Evolutionary conservation across 306 rosid species (phyloP).

Genomic region (Cicer chorassanicum): DNA sequence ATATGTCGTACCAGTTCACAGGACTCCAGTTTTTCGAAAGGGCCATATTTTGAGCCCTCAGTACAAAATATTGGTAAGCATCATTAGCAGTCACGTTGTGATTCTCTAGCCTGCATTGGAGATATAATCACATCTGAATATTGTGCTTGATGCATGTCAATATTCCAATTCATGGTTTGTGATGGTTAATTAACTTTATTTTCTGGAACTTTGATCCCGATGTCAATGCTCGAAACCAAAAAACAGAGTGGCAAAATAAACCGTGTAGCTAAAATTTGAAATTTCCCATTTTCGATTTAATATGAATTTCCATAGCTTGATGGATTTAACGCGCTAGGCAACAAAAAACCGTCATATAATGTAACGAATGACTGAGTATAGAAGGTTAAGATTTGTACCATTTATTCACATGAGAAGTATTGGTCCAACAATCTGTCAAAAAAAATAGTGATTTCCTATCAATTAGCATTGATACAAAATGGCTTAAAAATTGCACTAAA

Average conservation of each 20-base stretch:
- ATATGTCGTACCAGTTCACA: constrained; percentile 81
- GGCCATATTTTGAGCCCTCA: constrained; percentile 87
- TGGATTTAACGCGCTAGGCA: constrained; percentile 16
- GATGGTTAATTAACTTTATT: neutral
- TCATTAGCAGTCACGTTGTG: constrained; percentile 70
- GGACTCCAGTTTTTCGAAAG: constrained; percentile 83
- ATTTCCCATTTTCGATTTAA: neutral
- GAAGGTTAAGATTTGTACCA: constrained; percentile 59
- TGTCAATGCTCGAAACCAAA: too few species aligned
- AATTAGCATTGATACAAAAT: constrained; percentile 31
- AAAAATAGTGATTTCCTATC: constrained; percentile 39
- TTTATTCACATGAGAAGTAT: constrained; percentile 61
- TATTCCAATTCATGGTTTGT: constrained; percentile 17
- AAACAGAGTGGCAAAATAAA: too few species aligned
- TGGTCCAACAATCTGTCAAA: constrained; percentile 92
- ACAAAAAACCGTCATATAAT: constrained; percentile 10
- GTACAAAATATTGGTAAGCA: constrained; percentile 86
- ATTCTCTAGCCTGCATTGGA: constrained; percentile 66
- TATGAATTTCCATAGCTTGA: constrained; percentile 35
- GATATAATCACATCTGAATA: constrained; percentile 36
- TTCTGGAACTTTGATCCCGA: too few species aligned
- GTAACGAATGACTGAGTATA: constrained; percentile 27
- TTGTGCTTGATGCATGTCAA: constrained; percentile 34
- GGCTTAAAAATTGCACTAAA: constrained; percentile 18
- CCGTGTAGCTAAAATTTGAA: too few species aligned